phyloP scores from a whole-genome alignment of 176 grass and related monocot species.

The Pontederia paniculata region DNA sequence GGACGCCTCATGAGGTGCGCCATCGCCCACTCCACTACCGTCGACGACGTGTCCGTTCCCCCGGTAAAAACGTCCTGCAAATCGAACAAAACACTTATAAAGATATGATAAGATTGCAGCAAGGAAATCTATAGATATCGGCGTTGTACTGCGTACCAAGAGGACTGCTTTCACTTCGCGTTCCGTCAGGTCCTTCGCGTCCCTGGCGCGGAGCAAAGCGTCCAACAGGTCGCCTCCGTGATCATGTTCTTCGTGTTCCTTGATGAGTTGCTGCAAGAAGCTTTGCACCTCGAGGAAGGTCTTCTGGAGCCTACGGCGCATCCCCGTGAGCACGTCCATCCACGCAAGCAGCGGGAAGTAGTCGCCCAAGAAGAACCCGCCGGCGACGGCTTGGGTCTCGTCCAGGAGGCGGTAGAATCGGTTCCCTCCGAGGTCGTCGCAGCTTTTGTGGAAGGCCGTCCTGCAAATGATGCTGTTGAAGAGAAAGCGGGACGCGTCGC shows the following conservation, averaged over 20 bases:
- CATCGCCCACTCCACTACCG: constrained; percentile 23
- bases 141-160: not conserved
- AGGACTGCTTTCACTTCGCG: too few relatives aligned
- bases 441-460: too few relatives aligned
- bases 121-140: not conserved
- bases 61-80: constrained; percentile 26
- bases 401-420: too few relatives aligned
- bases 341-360: not conserved
- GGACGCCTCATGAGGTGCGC: constrained; percentile 20
- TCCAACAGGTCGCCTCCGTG: too few relatives aligned
- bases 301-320: not conserved
- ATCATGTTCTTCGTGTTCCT: too few relatives aligned
- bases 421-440: too few relatives aligned
- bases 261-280: not conserved
- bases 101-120: not conserved
- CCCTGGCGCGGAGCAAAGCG: too few relatives aligned
- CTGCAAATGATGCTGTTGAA: too few relatives aligned
- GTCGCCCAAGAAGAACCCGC: constrained; percentile 11
- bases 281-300: not conserved
- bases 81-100: too few relatives aligned
- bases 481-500: too few relatives aligned
- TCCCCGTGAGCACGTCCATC: not conserved
- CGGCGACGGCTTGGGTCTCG: too few relatives aligned
- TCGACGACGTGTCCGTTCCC: constrained; percentile 6
- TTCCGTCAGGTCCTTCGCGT: too few relatives aligned